Evolutionary conservation across 306 rosid species (phyloP).

Genomic region (Quercus rubra): DNA sequence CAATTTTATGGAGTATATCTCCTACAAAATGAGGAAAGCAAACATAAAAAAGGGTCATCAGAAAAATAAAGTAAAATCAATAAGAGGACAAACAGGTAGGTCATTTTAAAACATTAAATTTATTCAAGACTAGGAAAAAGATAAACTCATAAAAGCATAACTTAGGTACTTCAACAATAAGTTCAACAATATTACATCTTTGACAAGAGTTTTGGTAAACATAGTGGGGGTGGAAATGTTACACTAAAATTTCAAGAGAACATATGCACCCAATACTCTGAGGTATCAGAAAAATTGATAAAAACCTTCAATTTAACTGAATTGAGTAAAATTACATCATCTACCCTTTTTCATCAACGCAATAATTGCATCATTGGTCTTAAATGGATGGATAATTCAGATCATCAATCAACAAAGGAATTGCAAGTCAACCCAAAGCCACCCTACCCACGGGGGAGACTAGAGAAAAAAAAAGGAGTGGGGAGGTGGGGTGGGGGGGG

Average conservation of each 20-base stretch:
- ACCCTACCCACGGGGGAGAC: no score
- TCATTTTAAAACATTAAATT: neutral
- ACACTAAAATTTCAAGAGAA: neutral
- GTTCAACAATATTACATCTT: neutral
- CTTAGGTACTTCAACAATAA: neutral
- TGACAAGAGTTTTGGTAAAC: neutral
- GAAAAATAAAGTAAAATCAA: neutral
- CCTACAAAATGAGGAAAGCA: slow-evolving; percentile 43
- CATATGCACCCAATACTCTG: neutral
- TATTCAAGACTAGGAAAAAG: neutral
- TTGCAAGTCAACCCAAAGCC: neutral
- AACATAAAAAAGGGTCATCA: slow-evolving; percentile 2
- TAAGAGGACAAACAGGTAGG: neutral
- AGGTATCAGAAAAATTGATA: neutral
- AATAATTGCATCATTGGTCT: neutral
- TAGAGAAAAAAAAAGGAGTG: no score
- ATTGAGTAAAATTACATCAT: neutral
- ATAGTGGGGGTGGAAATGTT: neutral
- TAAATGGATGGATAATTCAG: neutral
- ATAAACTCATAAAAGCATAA: neutral
- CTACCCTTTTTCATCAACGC: neutral
- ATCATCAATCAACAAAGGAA: neutral
- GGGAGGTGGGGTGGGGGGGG: no score
- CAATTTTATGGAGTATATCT: slow-evolving; percentile 82
- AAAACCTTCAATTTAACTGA: neutral